Conservation (phyloP, 2,329 filamentous ascomycete genomes). For the Aspergillus ochraceus region DNA sequence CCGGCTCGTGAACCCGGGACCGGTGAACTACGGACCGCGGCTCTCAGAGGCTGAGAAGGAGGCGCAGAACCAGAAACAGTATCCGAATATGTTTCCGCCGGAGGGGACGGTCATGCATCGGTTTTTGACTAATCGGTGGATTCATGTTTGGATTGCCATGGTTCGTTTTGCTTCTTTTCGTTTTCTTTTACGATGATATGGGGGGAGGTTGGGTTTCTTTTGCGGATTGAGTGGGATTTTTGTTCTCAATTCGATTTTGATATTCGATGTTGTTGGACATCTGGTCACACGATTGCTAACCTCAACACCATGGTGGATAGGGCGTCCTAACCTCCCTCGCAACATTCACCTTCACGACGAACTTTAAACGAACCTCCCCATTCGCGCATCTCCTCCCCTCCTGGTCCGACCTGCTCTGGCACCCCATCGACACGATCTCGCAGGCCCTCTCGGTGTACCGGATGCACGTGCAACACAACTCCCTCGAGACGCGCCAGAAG, state of each 20-base stretch:
- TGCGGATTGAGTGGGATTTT: no score
- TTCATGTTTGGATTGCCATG: constrained; percentile 83
- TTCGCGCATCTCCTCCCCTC: constrained; percentile 77
- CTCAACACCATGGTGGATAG: constrained; percentile 33
- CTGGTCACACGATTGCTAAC: no score
- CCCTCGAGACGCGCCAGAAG: constrained; percentile 67
- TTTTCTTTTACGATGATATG: background rate
- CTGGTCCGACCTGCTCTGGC: constrained; percentile 64
- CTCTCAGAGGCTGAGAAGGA: constrained; percentile 65
- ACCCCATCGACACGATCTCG: constrained; percentile 67
- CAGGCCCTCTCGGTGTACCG: constrained; percentile 71
- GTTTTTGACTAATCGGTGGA: constrained; percentile 73
- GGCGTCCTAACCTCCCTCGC: constrained; percentile 70
- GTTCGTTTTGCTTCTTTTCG: constrained; percentile 46
- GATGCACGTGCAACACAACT: constrained; percentile 73
- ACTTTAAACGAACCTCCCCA: constrained; percentile 77
- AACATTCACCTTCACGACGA: constrained; percentile 70
- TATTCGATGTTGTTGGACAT: no score
- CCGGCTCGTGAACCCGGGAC: constrained; percentile 33
- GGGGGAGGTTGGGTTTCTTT: no score
- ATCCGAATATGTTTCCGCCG: constrained; percentile 87
- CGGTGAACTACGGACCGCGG: constrained; percentile 72
- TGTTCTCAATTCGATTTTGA: no score
- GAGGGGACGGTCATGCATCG: constrained; percentile 78
- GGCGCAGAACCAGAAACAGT: constrained; percentile 68